phyloP scores from a whole-genome alignment of 805 yeast genomes.

The Komagataella phaffii region DNA sequence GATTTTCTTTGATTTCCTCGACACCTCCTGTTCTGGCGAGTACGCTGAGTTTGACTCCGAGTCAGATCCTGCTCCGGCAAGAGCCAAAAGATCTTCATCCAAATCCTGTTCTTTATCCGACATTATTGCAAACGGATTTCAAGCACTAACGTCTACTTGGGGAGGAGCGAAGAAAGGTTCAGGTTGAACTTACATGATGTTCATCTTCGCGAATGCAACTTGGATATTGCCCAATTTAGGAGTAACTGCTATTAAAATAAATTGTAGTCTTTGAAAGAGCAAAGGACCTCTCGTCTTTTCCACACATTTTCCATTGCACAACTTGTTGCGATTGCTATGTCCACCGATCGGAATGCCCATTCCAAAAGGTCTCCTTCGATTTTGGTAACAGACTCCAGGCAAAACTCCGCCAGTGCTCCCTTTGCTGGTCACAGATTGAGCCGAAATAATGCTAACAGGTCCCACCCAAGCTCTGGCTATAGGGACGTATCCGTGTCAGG shows the following conservation, averaged over 20 bases:
- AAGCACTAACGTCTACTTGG: neutral
- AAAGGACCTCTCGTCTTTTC: neutral
- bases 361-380: constrained; percentile 90
- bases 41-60: constrained; percentile 24
- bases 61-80: constrained; percentile 70
- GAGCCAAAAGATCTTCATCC: constrained; percentile 91
- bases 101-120: constrained; percentile 37
- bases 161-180: neutral
- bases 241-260: neutral
- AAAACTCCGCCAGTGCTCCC: constrained; percentile 47
- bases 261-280: neutral
- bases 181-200: neutral
- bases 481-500: constrained; percentile 75
- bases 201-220: neutral
- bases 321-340: neutral
- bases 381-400: constrained; percentile 80
- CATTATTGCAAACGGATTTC: constrained; percentile 23
- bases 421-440: constrained; percentile 55
- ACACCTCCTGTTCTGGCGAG: constrained; percentile 16
- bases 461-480: constrained; percentile 24
- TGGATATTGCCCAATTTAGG: neutral
- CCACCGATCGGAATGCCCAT: constrained; percentile 25
- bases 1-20: constrained; percentile 11
- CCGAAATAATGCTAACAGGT: constrained; percentile 1
- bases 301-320: neutral